Conservation (phyloP, 2,329 filamentous ascomycete species). For the Camillea tinctor region DNA sequence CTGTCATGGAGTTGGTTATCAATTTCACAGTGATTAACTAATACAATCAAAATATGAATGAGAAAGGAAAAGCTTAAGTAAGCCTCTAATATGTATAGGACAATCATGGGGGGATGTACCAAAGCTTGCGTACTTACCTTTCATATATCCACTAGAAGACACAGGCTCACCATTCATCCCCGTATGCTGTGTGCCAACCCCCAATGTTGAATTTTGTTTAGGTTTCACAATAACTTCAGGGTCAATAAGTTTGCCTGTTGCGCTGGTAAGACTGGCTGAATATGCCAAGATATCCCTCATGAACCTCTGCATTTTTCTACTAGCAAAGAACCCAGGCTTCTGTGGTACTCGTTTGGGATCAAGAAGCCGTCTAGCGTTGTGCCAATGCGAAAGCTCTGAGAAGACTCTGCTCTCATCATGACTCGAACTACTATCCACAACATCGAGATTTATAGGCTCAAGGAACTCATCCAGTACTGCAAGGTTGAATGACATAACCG, state of each 20-base stretch:
- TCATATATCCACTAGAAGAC: not conserved
- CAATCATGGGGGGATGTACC: no score
- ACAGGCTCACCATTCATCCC: no score
- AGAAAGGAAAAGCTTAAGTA: constrained; percentile 6
- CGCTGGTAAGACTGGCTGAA: constrained; percentile 67
- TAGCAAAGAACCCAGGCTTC: constrained; percentile 32
- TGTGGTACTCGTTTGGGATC: constrained; percentile 36
- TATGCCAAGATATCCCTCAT: constrained; percentile 69
- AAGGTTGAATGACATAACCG: constrained; percentile 47
- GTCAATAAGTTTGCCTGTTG: constrained; percentile 59
- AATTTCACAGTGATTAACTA: not conserved
- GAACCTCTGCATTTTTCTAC: constrained; percentile 58
- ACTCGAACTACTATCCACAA: constrained; percentile 26
- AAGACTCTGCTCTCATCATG: constrained; percentile 37
- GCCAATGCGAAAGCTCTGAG: constrained; percentile 58
- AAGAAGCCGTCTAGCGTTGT: constrained; percentile 54
- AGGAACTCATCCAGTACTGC: constrained; percentile 46
- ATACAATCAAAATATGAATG: not conserved
- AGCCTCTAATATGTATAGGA: not conserved
- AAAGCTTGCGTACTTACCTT: not conserved
- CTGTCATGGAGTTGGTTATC: constrained; percentile 20
- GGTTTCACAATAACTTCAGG: constrained; percentile 61
- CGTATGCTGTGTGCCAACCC: not conserved
- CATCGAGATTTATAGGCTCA: constrained; percentile 39
- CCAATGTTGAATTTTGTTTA: not conserved